phyloP scores from a whole-genome alignment of 1,139 yeast genomes.

The Candida gigantensis region DNA sequence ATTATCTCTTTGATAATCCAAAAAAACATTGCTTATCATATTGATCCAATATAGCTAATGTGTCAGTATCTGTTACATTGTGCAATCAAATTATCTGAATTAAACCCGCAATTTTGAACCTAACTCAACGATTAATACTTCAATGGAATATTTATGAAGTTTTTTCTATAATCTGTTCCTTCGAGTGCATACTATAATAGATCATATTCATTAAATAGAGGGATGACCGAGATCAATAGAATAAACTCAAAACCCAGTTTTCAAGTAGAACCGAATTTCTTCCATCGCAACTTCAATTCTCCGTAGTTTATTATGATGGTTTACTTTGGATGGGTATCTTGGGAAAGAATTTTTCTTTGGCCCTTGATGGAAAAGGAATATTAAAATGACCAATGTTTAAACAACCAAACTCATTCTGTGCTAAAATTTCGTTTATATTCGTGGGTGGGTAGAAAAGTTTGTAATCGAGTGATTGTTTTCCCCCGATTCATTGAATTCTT shows the following conservation, averaged over 20 bases:
- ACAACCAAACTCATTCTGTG: constrained; percentile 52
- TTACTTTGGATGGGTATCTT: neutral
- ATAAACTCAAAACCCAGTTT: constrained; percentile 58
- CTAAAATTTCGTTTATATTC: constrained; percentile 57
- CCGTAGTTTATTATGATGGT: constrained; percentile 27
- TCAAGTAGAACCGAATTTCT: constrained; percentile 58
- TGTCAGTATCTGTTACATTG: constrained; percentile 28
- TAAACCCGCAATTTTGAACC: constrained; percentile 36
- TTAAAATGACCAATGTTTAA: constrained; percentile 54
- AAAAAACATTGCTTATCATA: constrained; percentile 24
- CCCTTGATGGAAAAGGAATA: constrained; percentile 17
- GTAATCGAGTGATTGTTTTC: constrained; percentile 17
- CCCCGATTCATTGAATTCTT: constrained; percentile 21
- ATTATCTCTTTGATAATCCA: constrained; percentile 8
- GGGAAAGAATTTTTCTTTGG: neutral
- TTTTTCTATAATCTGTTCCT: constrained; percentile 43
- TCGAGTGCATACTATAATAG: constrained; percentile 42
- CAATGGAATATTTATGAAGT: constrained; percentile 44
- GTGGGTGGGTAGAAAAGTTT: constrained; percentile 57
- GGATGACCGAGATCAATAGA: constrained; percentile 57
- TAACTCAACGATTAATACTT: constrained; percentile 42
- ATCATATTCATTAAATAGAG: constrained; percentile 48
- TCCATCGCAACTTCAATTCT: constrained; percentile 54
- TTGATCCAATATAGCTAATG: constrained; percentile 22
- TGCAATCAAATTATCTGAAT: constrained; percentile 19